These are phyloP conservation scores for Citrus trifoliata DNA, from an alignment of 345 rosid species.

Conservation along the genomic window DNA sequence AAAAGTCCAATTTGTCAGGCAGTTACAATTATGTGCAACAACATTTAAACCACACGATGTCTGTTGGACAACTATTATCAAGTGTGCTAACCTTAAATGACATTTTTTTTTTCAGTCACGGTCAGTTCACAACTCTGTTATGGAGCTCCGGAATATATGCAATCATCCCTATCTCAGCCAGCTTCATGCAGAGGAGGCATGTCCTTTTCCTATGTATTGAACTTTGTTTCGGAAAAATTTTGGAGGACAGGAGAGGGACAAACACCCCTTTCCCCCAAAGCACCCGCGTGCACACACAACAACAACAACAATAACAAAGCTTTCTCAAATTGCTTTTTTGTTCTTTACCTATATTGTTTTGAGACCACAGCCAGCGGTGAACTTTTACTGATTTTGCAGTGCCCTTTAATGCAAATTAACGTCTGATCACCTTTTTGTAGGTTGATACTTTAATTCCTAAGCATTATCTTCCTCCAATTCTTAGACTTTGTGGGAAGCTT, in stretches of 20 bases:
- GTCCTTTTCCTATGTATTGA: constrained; percentile 12
- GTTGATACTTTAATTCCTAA: constrained; percentile 66
- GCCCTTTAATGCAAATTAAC: constrained; percentile 6
- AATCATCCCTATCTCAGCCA: constrained; percentile 97
- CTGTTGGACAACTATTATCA: not conserved
- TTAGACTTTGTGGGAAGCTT: constrained; percentile 93
- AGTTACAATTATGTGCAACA: not conserved
- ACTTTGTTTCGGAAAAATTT: constrained; percentile 7
- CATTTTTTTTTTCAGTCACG: constrained; percentile 48
- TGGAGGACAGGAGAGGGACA: not conserved
- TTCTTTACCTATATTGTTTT: not conserved
- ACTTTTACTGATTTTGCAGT: not conserved
- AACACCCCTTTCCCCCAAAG: no score
- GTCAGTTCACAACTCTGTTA: constrained; percentile 88
- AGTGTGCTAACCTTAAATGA: not conserved
- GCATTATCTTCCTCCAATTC: constrained; percentile 77
- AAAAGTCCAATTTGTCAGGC: not conserved
- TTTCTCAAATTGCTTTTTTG: not conserved
- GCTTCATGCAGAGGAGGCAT: constrained; percentile 89
- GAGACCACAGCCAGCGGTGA: not conserved
- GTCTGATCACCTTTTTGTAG: constrained; percentile 34
- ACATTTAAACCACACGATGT: not conserved
- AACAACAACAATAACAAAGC: no score
- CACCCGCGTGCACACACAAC: no score
- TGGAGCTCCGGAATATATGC: constrained; percentile 96